These are phyloP conservation scores for Macrophomina pseudophaseolina DNA, from an alignment of 2,329 filamentous ascomycete species.

Conservation along the genomic window DNA sequence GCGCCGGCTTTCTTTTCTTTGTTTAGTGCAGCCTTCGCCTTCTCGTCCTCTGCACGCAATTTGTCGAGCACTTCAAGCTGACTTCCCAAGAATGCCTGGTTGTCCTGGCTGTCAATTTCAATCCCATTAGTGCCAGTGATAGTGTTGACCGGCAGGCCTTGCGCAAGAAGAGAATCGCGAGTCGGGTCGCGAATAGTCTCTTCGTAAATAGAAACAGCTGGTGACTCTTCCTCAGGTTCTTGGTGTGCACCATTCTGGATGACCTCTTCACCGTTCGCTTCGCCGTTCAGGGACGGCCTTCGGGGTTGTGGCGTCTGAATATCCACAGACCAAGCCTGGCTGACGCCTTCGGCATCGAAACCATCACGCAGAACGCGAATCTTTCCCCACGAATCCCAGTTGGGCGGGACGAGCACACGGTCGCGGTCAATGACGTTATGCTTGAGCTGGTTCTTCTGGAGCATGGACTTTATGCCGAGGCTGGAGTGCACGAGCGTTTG, in stretches of 20 bases:
- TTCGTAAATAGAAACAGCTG: constrained; percentile 76
- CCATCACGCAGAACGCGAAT: constrained; percentile 89
- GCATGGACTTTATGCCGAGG: constrained; percentile 80
- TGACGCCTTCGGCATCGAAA: constrained; percentile 88
- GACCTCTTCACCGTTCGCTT: constrained; percentile 33
- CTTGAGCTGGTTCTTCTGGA: constrained; percentile 55
- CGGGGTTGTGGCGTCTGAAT: constrained; percentile 58
- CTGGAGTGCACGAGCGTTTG: constrained; percentile 83
- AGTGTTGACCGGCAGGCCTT: constrained; percentile 47
- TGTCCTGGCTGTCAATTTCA: constrained; percentile 72
- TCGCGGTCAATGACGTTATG: constrained; percentile 91
- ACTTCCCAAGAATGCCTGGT: constrained; percentile 75
- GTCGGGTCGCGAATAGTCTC: constrained; percentile 78
- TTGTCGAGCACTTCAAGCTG: constrained; percentile 79
- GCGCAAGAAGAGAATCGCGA: constrained; percentile 63
- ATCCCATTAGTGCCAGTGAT: constrained; percentile 55
- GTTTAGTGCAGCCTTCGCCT: constrained; percentile 53
- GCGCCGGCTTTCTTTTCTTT: constrained; percentile 43
- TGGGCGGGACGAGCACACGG: constrained; percentile 91
- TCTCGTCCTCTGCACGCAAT: constrained; percentile 63
- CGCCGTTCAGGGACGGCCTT: constrained; percentile 24
- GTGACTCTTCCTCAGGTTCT: constrained; percentile 46
- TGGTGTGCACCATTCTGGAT: constrained; percentile 28
- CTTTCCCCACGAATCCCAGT: constrained; percentile 99
- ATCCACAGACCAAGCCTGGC: constrained; percentile 83